These are phyloP conservation scores for Elaeis oleifera DNA, from an alignment of 202 grass and related monocot species.

Conservation along the genomic window DNA sequence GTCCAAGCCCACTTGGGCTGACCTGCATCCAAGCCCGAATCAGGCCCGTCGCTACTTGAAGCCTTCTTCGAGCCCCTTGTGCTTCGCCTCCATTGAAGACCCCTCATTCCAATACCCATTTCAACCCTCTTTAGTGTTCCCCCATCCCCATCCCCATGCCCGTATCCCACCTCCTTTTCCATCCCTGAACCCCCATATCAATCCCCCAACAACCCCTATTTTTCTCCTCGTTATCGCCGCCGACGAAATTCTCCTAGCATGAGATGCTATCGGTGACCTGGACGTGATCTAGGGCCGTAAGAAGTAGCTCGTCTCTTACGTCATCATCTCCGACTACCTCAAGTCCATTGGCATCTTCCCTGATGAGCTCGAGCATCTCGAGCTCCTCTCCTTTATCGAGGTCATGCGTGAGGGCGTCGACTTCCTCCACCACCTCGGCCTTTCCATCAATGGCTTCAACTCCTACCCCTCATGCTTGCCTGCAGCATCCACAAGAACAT, in stretches of 20 bases:
- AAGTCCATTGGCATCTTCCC: constrained; percentile 66
- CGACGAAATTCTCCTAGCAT: constrained; percentile 52
- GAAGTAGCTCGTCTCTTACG: constrained; percentile 78
- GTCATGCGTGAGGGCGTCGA: constrained; percentile 90
- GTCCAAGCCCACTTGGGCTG: too few relatives aligned
- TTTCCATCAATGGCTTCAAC: constrained; percentile 84
- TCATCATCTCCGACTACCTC: constrained; percentile 85
- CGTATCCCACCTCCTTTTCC: too few relatives aligned
- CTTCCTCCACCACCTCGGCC: constrained; percentile 81
- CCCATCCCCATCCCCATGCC: too few relatives aligned
- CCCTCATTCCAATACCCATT: too few relatives aligned
- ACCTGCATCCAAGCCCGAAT: too few relatives aligned
- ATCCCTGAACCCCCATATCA: too few relatives aligned
- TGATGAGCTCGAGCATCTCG: constrained; percentile 67
- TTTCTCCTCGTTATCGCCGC: not conserved
- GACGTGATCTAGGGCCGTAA: constrained; percentile 80
- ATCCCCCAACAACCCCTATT: not conserved
- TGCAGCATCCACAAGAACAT: constrained; percentile 83
- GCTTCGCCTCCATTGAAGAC: too few relatives aligned
- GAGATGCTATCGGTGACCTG: constrained; percentile 92
- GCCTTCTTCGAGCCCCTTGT: too few relatives aligned
- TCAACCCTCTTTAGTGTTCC: too few relatives aligned
- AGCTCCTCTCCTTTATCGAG: constrained; percentile 84
- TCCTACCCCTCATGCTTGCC: constrained; percentile 65
- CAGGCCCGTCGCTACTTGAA: too few relatives aligned